phyloP scores from a whole-genome alignment of 495 filamentous ascomycete species.

The Penicillium crystallinum region DNA sequence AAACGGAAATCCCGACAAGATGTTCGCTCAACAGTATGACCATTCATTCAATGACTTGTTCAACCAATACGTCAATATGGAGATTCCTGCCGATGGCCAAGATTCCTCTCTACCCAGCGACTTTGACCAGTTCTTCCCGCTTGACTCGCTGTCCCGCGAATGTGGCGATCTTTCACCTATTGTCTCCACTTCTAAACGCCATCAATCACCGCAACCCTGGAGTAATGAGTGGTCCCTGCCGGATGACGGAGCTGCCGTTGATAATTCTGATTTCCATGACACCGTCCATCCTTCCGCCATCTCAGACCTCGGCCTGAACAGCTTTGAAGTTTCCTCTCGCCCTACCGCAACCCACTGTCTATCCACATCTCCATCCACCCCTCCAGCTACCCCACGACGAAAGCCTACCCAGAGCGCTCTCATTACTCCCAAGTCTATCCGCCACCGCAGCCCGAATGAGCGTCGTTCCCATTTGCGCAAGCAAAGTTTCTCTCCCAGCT shows the following conservation, averaged over 20 bases:
- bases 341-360: constrained; percentile 17
- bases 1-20: constrained; percentile 46
- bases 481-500: constrained; percentile 41
- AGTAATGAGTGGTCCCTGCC: constrained; percentile 39
- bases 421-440: constrained; percentile 39
- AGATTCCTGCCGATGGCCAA: constrained; percentile 38
- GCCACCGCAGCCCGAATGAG: constrained; percentile 40
- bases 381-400: constrained; percentile 38
- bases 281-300: constrained; percentile 38
- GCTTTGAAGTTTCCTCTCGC: constrained; percentile 31
- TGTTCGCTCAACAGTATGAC: constrained; percentile 45
- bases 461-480: constrained; percentile 35
- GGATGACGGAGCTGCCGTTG: constrained; percentile 25
- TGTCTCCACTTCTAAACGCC: constrained; percentile 33
- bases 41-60: constrained; percentile 51
- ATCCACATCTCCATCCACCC: constrained; percentile 38
- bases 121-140: constrained; percentile 41
- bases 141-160: constrained; percentile 40
- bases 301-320: constrained; percentile 30
- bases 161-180: constrained; percentile 43
- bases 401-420: constrained; percentile 34
- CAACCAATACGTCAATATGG: constrained; percentile 49
- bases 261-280: constrained; percentile 37
- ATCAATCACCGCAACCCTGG: constrained; percentile 39
- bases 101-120: constrained; percentile 40